Conservation (phyloP, 441 rosid genomes). For the Bocquillonia castaneifolia region DNA sequence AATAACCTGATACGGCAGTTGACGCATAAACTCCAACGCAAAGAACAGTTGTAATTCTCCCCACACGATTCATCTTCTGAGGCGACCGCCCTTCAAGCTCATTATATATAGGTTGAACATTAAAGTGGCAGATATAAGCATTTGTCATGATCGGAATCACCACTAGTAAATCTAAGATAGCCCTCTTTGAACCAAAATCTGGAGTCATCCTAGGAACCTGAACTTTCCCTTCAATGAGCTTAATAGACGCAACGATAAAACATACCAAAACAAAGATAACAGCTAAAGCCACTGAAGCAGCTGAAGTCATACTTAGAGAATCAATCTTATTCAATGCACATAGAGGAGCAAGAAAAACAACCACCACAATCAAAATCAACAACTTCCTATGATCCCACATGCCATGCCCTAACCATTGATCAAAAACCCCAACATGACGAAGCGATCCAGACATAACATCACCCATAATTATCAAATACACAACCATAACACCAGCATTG, state of each 20-base stretch:
- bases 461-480: constrained; percentile 82
- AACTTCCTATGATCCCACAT: constrained; percentile 87
- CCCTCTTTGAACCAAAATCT: constrained; percentile 56
- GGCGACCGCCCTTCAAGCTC: constrained; percentile 74
- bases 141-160: constrained; percentile 85
- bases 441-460: constrained; percentile 92
- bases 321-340: constrained; percentile 75
- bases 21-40: constrained; percentile 62
- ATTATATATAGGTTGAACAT: constrained; percentile 85
- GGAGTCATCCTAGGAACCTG: constrained; percentile 69
- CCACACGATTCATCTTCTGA: constrained; percentile 74
- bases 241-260: constrained; percentile 53
- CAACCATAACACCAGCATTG: constrained; percentile 89
- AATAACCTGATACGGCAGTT: constrained; percentile 81
- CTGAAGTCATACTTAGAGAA: constrained; percentile 75
- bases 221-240: constrained; percentile 71
- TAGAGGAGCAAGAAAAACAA: constrained; percentile 79
- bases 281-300: constrained; percentile 91
- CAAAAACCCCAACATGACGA: constrained; percentile 82
- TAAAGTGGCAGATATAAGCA: constrained; percentile 88
- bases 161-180: constrained; percentile 79
- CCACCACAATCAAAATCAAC: constrained; percentile 53
- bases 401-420: constrained; percentile 93
- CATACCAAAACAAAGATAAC: constrained; percentile 82
- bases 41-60: constrained; percentile 66